phyloP scores from a whole-genome alignment of 495 filamentous ascomycete genomes.

The Penicillium waksmanii region DNA sequence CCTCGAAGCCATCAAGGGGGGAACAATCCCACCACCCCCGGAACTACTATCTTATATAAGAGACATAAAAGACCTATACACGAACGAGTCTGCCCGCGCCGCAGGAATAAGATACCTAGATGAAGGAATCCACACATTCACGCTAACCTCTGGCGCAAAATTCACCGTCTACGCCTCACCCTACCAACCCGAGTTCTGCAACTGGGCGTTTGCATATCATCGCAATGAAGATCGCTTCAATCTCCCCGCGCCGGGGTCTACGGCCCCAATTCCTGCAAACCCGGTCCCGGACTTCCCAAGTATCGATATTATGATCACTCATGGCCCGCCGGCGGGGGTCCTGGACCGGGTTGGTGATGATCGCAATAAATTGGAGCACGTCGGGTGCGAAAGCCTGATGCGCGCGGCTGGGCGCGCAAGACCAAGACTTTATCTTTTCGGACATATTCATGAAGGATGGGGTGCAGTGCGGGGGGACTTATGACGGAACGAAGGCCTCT shows the following conservation, averaged over 20 bases:
- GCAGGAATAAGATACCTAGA: conserved; percentile 66
- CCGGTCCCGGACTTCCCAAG: conserved; percentile 53
- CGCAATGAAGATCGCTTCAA: conserved; percentile 60
- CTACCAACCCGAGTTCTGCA: conserved; percentile 62
- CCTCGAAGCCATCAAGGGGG: conserved; percentile 9
- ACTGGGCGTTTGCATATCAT: conserved; percentile 67
- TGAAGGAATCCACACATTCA: conserved; percentile 63
- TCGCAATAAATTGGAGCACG: conserved; percentile 25
- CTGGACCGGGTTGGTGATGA: conserved; percentile 51
- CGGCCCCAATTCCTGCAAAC: conserved; percentile 30
- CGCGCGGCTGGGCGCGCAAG: conserved; percentile 46
- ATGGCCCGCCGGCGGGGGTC: conserved; percentile 67
- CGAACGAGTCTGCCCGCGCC: conserved; percentile 45
- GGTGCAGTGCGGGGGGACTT: conserved; percentile 64
- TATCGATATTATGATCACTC: conserved; percentile 72
- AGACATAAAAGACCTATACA: conserved; percentile 50
- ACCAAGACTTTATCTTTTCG: conserved; percentile 61
- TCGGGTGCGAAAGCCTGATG: conserved; percentile 53
- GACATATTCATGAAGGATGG: conserved; percentile 72
- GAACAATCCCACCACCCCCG: conserved; percentile 5
- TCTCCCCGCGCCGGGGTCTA: conserved; percentile 25
- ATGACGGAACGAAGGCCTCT: conserved; percentile 22
- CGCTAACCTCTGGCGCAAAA: conserved; percentile 57
- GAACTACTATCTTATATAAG: conserved; percentile 23
- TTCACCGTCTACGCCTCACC: conserved; percentile 72